These are phyloP conservation scores for Begonia loranthoides DNA, from an alignment of 306 rosid genomes.

Conservation along the genomic window DNA sequence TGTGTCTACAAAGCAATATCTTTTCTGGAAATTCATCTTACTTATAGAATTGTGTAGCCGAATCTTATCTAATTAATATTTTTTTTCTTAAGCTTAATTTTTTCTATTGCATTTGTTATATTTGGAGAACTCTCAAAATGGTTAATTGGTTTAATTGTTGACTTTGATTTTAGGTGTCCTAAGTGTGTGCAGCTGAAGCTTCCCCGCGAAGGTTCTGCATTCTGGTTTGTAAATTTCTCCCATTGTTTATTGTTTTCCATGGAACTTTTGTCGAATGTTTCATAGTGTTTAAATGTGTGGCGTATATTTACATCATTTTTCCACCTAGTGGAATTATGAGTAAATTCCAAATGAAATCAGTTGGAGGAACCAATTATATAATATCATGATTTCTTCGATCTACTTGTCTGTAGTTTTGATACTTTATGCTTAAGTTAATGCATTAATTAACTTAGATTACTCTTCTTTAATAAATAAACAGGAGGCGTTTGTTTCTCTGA, in stretches of 20 bases:
- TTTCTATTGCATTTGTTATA: not conserved
- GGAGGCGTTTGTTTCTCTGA: too few relatives aligned
- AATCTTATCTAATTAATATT: not conserved
- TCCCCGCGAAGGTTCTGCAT: conserved; percentile 76
- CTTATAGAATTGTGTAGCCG: too few relatives aligned
- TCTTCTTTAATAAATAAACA: too few relatives aligned
- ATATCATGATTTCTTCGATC: too few relatives aligned
- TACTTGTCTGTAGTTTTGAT: too few relatives aligned
- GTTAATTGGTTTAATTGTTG: not conserved
- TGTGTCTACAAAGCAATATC: too few relatives aligned
- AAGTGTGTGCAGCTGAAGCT: conserved; percentile 87
- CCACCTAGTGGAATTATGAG: not conserved
- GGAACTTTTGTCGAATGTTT: conserved; percentile 1
- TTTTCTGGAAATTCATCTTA: too few relatives aligned
- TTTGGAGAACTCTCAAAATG: not conserved
- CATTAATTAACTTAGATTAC: too few relatives aligned
- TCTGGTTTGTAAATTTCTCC: conserved; percentile 56
- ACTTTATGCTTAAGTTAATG: too few relatives aligned
- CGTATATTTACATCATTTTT: too few relatives aligned
- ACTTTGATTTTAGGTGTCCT: conserved; percentile 49
- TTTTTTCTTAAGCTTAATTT: not conserved
- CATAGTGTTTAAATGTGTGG: too few relatives aligned
- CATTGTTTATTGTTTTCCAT: not conserved
- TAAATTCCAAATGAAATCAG: not conserved
- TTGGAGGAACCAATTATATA: conserved; percentile 1